Base-by-base conservation (phyloP, 2,329 filamentous ascomycete genomes). In the Penicillium janthinellum region DNA sequence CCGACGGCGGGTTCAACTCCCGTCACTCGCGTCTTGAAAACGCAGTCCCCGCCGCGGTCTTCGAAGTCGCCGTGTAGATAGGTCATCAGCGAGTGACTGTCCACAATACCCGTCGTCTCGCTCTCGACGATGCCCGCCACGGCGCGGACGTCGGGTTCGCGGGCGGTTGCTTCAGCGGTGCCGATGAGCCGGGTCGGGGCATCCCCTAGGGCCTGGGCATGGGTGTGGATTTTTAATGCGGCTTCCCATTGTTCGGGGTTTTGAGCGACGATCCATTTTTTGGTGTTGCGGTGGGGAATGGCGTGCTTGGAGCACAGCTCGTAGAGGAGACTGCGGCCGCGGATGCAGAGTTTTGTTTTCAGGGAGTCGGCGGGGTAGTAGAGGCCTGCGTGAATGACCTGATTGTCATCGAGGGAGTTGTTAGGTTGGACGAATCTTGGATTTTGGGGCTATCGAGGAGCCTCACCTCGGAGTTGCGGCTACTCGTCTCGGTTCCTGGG, bases 201-300 rank as follows among this genome's bases (percentile, higher is more conserved):
- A 0, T 96, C 89, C 17, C 79, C 82, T 45, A 88, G 80, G 6
- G 72, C 70, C 45, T 78, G 76, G 2, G 85, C 81, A 61, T 85
- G 84, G 1, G 79, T 74, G 70, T 88, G 83, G 0, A 86, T 74
- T 45, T 81, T 80, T 2, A 77, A 61, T 45, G 78, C 79, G 2
- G 86, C 86, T n/a, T 79, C 82, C 72, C 85, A 83, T 79, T 98
- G 91, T 49, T 78, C 79, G 1, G 82, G 82, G 54, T 87, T 89
- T 79, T 98, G 95, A 0, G 94, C 94, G 1, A 98, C 90, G 69
- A 98, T 90, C 93, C 94, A 97, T 80, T 97, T 98, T 60, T 92
- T 92, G 25, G 87, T 90, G 72, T 89, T 89, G 56, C 83, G 83
- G 77, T 95, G 85, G 0, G 86, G 86, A 53, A 99, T 89, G 58